Base-by-base conservation (phyloP, 345 rosid species). In the Eucalyptus curtisii region DNA sequence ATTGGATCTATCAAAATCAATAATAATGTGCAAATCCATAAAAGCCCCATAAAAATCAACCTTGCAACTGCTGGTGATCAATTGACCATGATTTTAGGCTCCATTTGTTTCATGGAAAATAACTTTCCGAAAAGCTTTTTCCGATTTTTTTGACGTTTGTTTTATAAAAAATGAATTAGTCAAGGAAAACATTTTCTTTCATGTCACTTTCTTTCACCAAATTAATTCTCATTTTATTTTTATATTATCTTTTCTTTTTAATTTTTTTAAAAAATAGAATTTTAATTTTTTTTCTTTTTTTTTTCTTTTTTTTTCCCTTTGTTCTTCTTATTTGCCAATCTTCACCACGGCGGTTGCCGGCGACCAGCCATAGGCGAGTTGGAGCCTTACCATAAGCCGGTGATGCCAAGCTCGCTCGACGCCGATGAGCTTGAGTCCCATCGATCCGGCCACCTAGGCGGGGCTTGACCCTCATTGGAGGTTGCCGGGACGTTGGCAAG, bases 71-170 rank as follows among this genome's bases (percentile, higher is more conserved):
- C 2, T 6, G 0, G 3, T 76, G 47, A 76, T 25, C 14, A 37
- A 76, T 37, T 76, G 16, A 11, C 15, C 1, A 19, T 17, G 15
- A 27, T 61, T 52, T 52, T 20, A 52, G 57, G 2, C 0, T 52
- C 0, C 5, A 0, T 52, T 52, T 19, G 2, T 52, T 52, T 8
- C 0, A 52, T 52, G 5, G 0, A 20, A 52, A 1, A 7, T 52
- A 52, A 52, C 0, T 52, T 52, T 19, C 0, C 19, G 10, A 52
- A 52, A 52, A 52, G 16, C 2, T 1, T 17, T 17, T 50, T 50
- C 0, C 0, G 4, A 7, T 19, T 52, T 52, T 52, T 52, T 1
- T 0, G 0, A 52, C 0, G 2, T 52, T 52, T 0, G 0, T 52
- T 52, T 52, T 52, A 19, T 0, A 0, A 0, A 52, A 52, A 19